Evolutionary conservation across 2,329 filamentous ascomycete genomes (phyloP), one percentile per base, ranked within the genome.

Genomic region (Xylariaceae sp.): DNA sequence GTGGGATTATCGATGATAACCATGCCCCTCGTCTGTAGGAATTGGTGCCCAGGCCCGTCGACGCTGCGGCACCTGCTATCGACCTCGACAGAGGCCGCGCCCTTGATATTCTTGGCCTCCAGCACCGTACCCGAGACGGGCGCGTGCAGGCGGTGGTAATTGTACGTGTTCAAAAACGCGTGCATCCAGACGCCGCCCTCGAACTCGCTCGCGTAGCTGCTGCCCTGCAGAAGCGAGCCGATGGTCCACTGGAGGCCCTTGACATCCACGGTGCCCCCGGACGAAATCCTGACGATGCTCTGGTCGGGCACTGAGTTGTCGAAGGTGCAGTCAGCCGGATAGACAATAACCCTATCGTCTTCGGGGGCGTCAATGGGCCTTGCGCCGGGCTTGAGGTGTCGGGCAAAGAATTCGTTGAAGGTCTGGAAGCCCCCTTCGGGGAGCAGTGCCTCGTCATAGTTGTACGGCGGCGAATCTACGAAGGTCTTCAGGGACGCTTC

Each of bases 121-220:
- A 75, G 32, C 1, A 78, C 71, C 10, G 44, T 72, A 9, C 76
- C 76, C 0, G 62, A 57, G 10, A 78, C 69, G 2, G 76, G 74
- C 0, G 74, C 68, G 49, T 78, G 75, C 52, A 74, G 71, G 6
- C 75, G 73, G 48, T 77, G 76, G 61, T 78, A 78, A 57, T 79
- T 74, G 50, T 62, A 68, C 0, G 73, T 67, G 29, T 69, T 71
- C 14, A 78, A 66, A 61, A 78, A 78, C 1, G 71, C 65, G 47
- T 78, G 76, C 63, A 71, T 75, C 60, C 69, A 78, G 12, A 71
- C 66, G 9, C 80, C 80, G 32, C 68, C 68, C 2, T 68, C 60
- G 56, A 77, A 78, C 1, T 60, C 50, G 14, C 69, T 51, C 0
- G 62, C 66, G 45, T 69, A 74, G 16, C 64, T 46, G 51, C 66